A percentile compares a stretch with the other conserved stretches of the same genome.
Conservation (phyloP, 352 stramenopile genomes). For the Phytophthora citrophthora region DNA sequence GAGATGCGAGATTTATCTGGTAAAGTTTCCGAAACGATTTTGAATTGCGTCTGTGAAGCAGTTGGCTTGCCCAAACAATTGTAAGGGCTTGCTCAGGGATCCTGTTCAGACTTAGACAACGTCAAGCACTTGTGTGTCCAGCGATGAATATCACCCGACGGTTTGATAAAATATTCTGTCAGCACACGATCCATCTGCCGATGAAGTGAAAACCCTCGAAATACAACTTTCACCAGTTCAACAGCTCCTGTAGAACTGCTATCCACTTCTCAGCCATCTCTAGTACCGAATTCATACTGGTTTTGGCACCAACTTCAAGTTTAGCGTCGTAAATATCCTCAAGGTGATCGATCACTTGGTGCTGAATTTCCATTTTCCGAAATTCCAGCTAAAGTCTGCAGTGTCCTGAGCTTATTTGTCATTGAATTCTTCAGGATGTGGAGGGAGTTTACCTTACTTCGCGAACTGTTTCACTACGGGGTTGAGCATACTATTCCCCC, state of each 20-base stretch:
- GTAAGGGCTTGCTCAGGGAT: not conserved
- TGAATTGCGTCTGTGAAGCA: conserved; percentile 31
- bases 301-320: no score
- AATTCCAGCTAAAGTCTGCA: not conserved
- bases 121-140: no score
- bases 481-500: not conserved
- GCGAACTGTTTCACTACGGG: not conserved
- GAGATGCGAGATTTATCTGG: conserved; percentile 32
- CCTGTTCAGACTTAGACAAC: no score
- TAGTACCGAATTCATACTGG: no score
- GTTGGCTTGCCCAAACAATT: conserved; percentile 16
- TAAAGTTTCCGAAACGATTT: conserved; percentile 20
- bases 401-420: no score
- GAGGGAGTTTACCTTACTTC: not conserved
- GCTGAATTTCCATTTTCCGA: not conserved
- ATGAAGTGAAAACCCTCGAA: conserved; percentile 13
- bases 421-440: not conserved
- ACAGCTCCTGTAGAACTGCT: no score
- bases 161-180: conserved; percentile 1
- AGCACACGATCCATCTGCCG: conserved; percentile 8
- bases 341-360: not conserved
- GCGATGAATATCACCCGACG: not conserved
- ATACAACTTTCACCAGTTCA: conserved; percentile 1
- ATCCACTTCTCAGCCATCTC: no score
- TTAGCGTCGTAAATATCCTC: not conserved